phyloP scores from a whole-genome alignment of 345 rosid genomes.

The Boechera divaricarpa region DNA sequence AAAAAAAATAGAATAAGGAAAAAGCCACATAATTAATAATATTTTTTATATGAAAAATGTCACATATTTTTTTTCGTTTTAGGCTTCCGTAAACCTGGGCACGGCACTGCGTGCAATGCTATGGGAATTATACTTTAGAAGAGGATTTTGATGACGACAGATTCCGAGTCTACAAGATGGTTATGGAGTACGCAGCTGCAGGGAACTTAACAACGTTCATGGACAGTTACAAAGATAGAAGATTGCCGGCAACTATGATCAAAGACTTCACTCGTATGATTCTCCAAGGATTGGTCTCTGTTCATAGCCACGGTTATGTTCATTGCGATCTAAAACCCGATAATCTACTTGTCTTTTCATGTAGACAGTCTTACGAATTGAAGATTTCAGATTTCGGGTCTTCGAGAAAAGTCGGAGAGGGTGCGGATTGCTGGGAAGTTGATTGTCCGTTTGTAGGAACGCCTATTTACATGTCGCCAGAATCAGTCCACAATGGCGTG shows the following conservation, averaged over 20 bases:
- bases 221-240: neutral
- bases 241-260: neutral
- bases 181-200: conserved; percentile 21
- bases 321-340: conserved; percentile 38
- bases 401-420: conserved; percentile 3
- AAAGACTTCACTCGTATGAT: conserved; percentile 31
- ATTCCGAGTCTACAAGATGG: neutral
- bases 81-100: no score
- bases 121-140: conserved; percentile 4
- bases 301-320: conserved; percentile 29
- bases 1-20: no score
- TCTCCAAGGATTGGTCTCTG: conserved; percentile 25
- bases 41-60: no score
- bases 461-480: conserved; percentile 38
- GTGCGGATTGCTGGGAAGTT: neutral
- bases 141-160: neutral
- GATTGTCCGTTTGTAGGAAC: conserved; percentile 34
- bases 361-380: conserved; percentile 9
- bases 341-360: conserved; percentile 27
- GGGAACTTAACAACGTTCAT: conserved; percentile 15
- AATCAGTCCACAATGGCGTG: conserved; percentile 15
- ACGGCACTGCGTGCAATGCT: conserved; percentile 5
- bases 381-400: conserved; percentile 31
- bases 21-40: no score
- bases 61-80: no score